Conservation (phyloP, 805 yeast species). For the Spathaspora passalidarum region DNA sequence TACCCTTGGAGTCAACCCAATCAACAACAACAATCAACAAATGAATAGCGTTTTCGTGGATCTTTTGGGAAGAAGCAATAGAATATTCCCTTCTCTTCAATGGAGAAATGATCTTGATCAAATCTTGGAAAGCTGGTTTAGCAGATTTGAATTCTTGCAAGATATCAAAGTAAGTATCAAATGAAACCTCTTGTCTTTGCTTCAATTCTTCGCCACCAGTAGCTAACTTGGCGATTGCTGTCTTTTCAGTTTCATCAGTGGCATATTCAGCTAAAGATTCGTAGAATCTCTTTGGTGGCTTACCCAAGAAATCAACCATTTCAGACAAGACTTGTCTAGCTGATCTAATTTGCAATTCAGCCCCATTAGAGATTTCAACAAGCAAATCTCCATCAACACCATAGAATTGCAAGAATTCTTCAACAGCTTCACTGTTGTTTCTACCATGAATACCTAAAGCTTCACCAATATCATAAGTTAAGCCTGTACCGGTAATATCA, state of each 20-base stretch:
- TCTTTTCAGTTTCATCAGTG: conserved; percentile 63
- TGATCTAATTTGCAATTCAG: conserved; percentile 73
- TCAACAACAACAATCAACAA: conserved; percentile 92
- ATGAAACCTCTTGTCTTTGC: conserved; percentile 80
- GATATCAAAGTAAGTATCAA: conserved; percentile 76
- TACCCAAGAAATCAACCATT: conserved; percentile 85
- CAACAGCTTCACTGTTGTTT: conserved; percentile 64
- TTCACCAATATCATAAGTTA: conserved; percentile 92
- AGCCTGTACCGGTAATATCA: conserved; percentile 85
- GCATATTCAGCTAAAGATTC: conserved; percentile 78
- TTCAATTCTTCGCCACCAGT: conserved; percentile 86
- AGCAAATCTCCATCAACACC: conserved; percentile 68
- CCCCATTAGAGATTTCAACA: conserved; percentile 70
- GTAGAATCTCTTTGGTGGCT: conserved; percentile 92
- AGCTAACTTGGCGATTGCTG: conserved; percentile 58
- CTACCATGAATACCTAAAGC: conserved; percentile 95
- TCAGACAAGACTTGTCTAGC: conserved; percentile 78
- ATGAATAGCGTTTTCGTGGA: conserved; percentile 90
- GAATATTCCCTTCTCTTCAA: conserved; percentile 97
- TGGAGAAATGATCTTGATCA: conserved; percentile 74
- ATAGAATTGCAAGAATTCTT: conserved; percentile 65
- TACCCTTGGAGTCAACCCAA: conserved; percentile 85
- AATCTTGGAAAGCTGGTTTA: conserved; percentile 67
- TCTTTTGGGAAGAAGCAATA: conserved; percentile 91
- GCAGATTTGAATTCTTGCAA: conserved; percentile 78